Evolutionary conservation across 1,284 basidiomycete species (phyloP).

Genomic region (Moesziomyces sp.): DNA sequence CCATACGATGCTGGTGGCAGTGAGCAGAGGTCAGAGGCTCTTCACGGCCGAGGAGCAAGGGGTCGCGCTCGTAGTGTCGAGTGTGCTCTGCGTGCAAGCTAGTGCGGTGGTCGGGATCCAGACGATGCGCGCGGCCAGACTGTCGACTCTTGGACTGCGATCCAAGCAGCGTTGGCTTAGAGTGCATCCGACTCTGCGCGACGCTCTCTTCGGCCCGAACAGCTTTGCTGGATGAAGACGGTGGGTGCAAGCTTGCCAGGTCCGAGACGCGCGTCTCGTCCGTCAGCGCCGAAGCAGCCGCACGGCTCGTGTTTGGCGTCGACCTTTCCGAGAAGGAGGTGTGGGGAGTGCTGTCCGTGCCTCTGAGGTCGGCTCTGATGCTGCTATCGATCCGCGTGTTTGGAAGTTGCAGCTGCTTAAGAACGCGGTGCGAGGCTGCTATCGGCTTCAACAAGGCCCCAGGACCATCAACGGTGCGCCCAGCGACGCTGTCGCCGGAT

Average conservation of each 20-base stretch:
- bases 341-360: slow-evolving; percentile 10
- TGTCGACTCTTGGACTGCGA: background rate
- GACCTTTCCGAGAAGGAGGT: slow-evolving; percentile 15
- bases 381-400: background rate
- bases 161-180: background rate
- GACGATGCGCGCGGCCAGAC: no score
- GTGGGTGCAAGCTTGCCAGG: background rate
- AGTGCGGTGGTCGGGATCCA: no score
- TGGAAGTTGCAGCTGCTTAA: slow-evolving; percentile 14
- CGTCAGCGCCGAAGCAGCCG: slow-evolving; percentile 15
- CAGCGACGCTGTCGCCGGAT: background rate
- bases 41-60: no score
- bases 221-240: background rate
- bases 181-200: background rate
- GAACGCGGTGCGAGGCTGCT: background rate
- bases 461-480: background rate
- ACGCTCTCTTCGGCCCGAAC: background rate
- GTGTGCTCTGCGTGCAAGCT: no score
- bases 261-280: slow-evolving; percentile 14
- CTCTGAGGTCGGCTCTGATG: slow-evolving; percentile 11
- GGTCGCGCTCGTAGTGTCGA: no score
- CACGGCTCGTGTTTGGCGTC: slow-evolving; percentile 19
- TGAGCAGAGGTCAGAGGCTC: no score
- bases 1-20: no score
- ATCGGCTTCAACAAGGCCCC: background rate